Evolutionary conservation across 2,329 filamentous ascomycete genomes (phyloP), one percentile per base, ranked within the genome.

Genomic region (Penicillium rolfsii): DNA sequence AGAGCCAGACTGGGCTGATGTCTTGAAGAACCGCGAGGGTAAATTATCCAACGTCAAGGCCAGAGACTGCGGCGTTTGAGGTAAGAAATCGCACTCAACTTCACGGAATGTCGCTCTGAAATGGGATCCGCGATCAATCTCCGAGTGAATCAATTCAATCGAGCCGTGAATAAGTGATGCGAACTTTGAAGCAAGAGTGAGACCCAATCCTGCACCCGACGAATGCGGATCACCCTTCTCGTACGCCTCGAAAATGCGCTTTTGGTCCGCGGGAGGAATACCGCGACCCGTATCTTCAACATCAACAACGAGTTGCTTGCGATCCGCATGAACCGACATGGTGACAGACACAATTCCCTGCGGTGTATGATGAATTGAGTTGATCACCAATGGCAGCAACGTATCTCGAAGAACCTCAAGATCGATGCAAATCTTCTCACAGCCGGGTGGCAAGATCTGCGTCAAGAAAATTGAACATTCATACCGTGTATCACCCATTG

Each of bases 161-260:
- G 63, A 57, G 1, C 63, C 60, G 11, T 60, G 52, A 7, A 61
- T 9, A 9, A 64, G 60, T 5, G 55, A 45, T 40, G 63, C 57
- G 28, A 63, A 64, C 19, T 56, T 63, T 2, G 55, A 60, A n/a
- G 63, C 55, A 1, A 62, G 14, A 0, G 63, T 64, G 14, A 64
- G 60, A 19, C 63, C 60, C 2, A 64, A n/a, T 33, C 63, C 63
- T 16, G 57, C 63, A 45, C 63, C 45, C 4, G 63, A n/a, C 12
- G 63, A 62, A 22, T 64, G 58, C 11, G 28, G 5, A 26, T 56
- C 46, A 9, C 55, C 60, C 30, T 62, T 64, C 24, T 60, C 63
- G 16, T 62, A 62, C 0, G 58, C 38, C 40, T 64, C 62, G 9
- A 64, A 64, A 12, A 64, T 64, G 19, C 57, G 52, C 24, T 52